Evolutionary conservation across 192 early-diverging fungal species (phyloP), one percentile per base, ranked within the genome.

Genomic region (Paraglomus occultum): DNA sequence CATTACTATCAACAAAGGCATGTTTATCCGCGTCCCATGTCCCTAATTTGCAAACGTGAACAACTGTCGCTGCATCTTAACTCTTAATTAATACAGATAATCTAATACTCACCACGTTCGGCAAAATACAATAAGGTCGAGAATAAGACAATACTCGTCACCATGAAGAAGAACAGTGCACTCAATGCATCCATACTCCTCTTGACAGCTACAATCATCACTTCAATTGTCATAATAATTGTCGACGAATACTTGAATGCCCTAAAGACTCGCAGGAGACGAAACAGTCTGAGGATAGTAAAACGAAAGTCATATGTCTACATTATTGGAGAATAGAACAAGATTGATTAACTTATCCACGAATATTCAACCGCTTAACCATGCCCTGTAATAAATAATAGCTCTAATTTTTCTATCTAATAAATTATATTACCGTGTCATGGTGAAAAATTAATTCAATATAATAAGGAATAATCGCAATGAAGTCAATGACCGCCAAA

Each of bases 231-330:
- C 84, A 93, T 86, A 59, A 90, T 83, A 62, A 93, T 84, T 11
- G 90, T 85, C 48, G 87, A 89, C 57, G 89, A 90, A 77, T 93
- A 90, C 67, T 91, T 90, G 74, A 90, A 93, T 6, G 88, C 88
- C 49, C 89, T 89, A 75, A 93, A 93, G 4, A 93, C 82, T 18
- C 91, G 84, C 52, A 93, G 73, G 9, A 93, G 76, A 31, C 91
- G 84, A 73, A 93, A 91, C 9, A 91, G 73, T 22, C 90, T 80
- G 72, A 93, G 72, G 54, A 91, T 90, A n/a, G 91, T 92, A 78
- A 92, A 90, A 10, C 91, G 85, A 74, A 92, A 92, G 71, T 88
- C 88, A 63, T 87, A 89, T 8, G 88, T 88, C 75, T 83, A 74
- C 10, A 14, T 8, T 46, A 23, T 15, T 51, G 31, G 48, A 8